Evolutionary conservation across 2,329 filamentous ascomycete genomes (phyloP), one percentile per base, ranked within the genome.

Genomic region (Hortaea werneckii): DNA sequence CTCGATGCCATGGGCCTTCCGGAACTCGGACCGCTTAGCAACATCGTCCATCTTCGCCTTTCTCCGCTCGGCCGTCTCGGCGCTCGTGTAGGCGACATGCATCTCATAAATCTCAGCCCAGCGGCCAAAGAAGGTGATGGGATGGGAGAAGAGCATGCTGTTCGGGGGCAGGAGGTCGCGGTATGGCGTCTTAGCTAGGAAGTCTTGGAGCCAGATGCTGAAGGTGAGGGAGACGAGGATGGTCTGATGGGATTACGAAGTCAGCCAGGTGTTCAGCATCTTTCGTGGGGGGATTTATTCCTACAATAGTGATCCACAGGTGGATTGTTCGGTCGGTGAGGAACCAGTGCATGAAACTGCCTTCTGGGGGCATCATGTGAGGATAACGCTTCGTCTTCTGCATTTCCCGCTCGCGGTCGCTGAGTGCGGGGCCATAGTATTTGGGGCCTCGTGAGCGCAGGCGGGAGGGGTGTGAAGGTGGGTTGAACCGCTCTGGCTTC

Each of bases 401-500:
- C 50, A 75, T 76, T 51, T 76, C 70, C 42, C 73, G 68, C 65
- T 94, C 83, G 43, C 81, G 75, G 13, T 75, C 70, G 11, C 78
- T 80, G 50, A 88, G 68, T 20, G 78, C 68, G 12, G 87, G 85
- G 34, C 87, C 88, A 94, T 94, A 65, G 83, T 76, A 74, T 29
- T 82, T 80, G 5, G 71, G 64, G n/a, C 9, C 32, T 43, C 67
- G 66, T 53, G 75, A 73, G 45, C 77, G 74, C 29, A 87, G 75
- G 5, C 84, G 75, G 20, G 84, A 72, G 9, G 85, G 83, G 65
- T 96, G 92, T 0, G 90, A 96, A 0, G 92, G 92, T 2, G 92
- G 90, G 41, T 86, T 86, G 74, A 95, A 96, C 64, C 83, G 85
- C 59, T 85, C 77, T 26, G 90, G 90, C 67, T 95, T 87, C 58